Evolutionary conservation across 2,329 filamentous ascomycete genomes (phyloP).

Genomic region (Myriosclerotinia scirpicola): DNA sequence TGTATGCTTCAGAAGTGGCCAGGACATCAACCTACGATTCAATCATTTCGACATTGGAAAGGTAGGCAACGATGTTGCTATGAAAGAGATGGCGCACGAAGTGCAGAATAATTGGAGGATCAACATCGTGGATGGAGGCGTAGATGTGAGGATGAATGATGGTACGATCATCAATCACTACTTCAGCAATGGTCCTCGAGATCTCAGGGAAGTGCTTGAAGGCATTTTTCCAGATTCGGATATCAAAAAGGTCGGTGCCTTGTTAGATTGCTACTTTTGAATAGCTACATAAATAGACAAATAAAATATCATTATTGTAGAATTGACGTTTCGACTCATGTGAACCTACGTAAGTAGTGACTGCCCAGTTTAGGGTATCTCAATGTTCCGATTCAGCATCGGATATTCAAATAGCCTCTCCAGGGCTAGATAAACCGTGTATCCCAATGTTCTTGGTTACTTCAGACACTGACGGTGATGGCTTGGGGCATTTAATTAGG

Average conservation of each 20-base stretch:
- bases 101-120: conserved; percentile 21
- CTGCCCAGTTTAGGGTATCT: too few relatives aligned
- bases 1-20: neutral
- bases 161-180: conserved; percentile 6
- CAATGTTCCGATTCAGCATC: too few relatives aligned
- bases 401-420: too few relatives aligned
- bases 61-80: conserved; percentile 14
- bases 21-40: conserved; percentile 6
- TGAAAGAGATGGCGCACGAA: conserved; percentile 16
- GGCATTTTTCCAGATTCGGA: neutral
- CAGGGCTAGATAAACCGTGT: too few relatives aligned
- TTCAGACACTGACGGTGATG: too few relatives aligned
- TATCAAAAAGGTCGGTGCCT: neutral
- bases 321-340: neutral
- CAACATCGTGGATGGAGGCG: neutral
- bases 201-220: conserved; percentile 15
- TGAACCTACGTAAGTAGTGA: too few relatives aligned
- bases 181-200: conserved; percentile 10
- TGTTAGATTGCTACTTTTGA: conserved; percentile 19
- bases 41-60: conserved; percentile 15
- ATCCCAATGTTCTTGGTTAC: too few relatives aligned
- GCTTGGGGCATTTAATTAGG: too few relatives aligned
- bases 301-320: neutral
- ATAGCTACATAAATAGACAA: neutral
- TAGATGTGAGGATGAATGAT: conserved; percentile 13